Conservation (phyloP, 1,284 basidiomycete genomes). For the Trametes sp. region DNA sequence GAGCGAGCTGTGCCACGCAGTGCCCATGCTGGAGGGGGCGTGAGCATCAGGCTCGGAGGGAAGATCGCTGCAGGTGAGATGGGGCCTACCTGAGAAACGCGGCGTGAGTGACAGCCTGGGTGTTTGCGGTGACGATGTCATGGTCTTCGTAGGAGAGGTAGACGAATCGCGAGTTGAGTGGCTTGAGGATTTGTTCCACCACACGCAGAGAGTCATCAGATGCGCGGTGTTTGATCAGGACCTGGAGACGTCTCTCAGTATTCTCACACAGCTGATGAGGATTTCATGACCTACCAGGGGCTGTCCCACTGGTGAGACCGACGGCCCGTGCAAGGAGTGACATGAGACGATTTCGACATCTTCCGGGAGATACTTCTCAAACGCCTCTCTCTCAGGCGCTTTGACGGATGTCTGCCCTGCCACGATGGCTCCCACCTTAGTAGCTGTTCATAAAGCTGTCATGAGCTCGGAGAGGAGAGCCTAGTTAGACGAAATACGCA, state of each 20-base stretch:
- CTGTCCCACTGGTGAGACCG: conserved; percentile 90
- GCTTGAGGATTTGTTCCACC: conserved; percentile 86
- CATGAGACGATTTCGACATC: conserved; percentile 93
- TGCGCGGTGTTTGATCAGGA: conserved; percentile 90
- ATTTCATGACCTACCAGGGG: conserved; percentile 73
- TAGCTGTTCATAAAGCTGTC: conserved; percentile 68
- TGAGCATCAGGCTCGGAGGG: background rate
- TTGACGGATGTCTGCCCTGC: conserved; percentile 98
- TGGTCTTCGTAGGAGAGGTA: conserved; percentile 96
- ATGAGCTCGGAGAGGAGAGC: conserved; percentile 11
- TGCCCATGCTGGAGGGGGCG: conserved; percentile 83
- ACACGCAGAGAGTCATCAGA: conserved; percentile 76
- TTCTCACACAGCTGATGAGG: background rate
- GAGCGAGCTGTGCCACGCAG: conserved; percentile 85
- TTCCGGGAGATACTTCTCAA: conserved; percentile 87
- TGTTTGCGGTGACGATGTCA: conserved; percentile 96
- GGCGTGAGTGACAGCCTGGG: conserved; percentile 97
- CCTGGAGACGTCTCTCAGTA: conserved; percentile 51
- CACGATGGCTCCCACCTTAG: conserved; percentile 92
- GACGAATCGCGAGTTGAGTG: conserved; percentile 89
- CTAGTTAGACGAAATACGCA: conserved; percentile 47
- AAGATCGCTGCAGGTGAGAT: conserved; percentile 13
- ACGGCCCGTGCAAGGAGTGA: conserved; percentile 95
- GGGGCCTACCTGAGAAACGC: conserved; percentile 95
- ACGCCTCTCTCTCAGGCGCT: conserved; percentile 91